Conservation (phyloP, 768 basidiomycete species). For the Kwoniella mangroviensis region DNA sequence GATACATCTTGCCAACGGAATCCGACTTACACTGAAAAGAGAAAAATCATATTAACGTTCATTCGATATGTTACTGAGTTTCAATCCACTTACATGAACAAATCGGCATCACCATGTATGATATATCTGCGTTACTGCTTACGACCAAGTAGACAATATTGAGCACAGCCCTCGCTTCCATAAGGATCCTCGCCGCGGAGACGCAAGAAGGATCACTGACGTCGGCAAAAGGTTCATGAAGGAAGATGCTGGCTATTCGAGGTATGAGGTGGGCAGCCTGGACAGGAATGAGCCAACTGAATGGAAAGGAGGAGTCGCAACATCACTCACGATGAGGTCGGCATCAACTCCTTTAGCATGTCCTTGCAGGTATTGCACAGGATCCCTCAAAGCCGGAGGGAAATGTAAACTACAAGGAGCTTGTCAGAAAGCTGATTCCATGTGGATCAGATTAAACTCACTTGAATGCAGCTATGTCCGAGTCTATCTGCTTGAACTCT, state of each 20-base stretch:
- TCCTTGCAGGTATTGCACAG: slow-evolving; percentile 27
- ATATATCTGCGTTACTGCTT: slow-evolving; percentile 34
- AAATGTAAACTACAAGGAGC: slow-evolving; percentile 26
- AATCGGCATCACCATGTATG: slow-evolving; percentile 35
- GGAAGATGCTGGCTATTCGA: slow-evolving; percentile 31
- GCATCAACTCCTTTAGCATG: slow-evolving; percentile 35
- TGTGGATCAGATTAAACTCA: slow-evolving; percentile 12
- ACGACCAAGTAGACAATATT: slow-evolving; percentile 32
- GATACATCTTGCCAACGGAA: too few species aligned
- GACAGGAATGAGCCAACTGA: not conserved
- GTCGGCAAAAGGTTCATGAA: slow-evolving; percentile 45
- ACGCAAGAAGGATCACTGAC: slow-evolving; percentile 25
- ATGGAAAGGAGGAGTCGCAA: not conserved
- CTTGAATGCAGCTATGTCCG: slow-evolving; percentile 32
- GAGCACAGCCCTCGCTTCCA: slow-evolving; percentile 28
- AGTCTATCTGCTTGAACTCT: slow-evolving; percentile 35
- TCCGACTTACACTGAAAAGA: slow-evolving; percentile 24
- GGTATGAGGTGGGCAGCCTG: slow-evolving; percentile 36
- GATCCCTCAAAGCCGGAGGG: slow-evolving; percentile 33
- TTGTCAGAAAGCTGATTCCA: not conserved
- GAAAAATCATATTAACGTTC: too few species aligned
- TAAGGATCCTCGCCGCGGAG: slow-evolving; percentile 23
- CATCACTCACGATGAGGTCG: slow-evolving; percentile 36
- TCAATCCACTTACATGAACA: slow-evolving; percentile 31
- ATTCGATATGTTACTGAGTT: too few species aligned